Conservation (phyloP, 208 protist species). For the Strigomonas galati region DNA sequence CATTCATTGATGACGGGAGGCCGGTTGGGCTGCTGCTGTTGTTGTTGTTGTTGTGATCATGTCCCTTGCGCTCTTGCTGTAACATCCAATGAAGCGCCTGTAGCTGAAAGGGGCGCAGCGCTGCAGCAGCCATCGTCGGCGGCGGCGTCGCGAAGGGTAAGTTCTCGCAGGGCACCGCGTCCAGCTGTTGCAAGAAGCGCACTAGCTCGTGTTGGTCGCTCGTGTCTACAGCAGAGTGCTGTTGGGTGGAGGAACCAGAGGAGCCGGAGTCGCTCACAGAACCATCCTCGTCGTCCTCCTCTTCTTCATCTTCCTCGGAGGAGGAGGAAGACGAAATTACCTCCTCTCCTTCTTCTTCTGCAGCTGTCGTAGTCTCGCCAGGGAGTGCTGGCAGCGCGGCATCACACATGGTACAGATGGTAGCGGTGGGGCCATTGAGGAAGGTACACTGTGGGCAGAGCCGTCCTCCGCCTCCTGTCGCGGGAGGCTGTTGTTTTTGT, state of each 20-base stretch:
- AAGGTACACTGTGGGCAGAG: slow-evolving; percentile 7
- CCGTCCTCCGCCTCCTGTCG: too few relatives aligned
- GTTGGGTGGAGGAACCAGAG: background rate
- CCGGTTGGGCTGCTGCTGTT: background rate
- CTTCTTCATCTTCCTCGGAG: background rate
- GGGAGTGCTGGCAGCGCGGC: background rate
- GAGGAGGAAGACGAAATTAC: background rate
- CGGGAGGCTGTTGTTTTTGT: too few relatives aligned
- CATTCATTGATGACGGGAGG: background rate
- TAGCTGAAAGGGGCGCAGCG: slow-evolving; percentile 5
- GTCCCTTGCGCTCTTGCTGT: background rate
- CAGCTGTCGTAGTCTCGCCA: background rate
- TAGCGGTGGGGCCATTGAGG: background rate
- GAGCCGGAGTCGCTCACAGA: background rate
- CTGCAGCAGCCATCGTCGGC: background rate
- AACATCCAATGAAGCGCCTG: slow-evolving; percentile 5
- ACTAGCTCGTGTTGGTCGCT: slow-evolving; percentile 1
- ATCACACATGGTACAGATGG: slow-evolving; percentile 12
- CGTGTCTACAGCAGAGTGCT: background rate
- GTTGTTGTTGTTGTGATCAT: background rate
- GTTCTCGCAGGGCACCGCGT: background rate
- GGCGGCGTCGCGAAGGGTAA: background rate
- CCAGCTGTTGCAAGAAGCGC: background rate
- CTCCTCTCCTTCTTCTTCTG: background rate
- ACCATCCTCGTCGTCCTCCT: background rate